Evolutionary conservation across 345 rosid genomes (phyloP).

Genomic region (Gossypium herbaceum): DNA sequence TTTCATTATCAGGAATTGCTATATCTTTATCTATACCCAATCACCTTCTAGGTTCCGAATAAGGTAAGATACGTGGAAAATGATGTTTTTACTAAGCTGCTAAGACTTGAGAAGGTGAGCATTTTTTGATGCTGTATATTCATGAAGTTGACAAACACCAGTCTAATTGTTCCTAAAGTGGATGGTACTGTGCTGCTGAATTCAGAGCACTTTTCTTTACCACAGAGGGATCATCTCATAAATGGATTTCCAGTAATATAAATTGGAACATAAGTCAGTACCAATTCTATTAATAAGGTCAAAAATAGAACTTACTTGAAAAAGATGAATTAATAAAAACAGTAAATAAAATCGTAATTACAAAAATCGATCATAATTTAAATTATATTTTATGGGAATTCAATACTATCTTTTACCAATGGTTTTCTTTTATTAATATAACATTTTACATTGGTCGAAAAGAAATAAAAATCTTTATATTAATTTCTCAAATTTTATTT

Average conservation of each 20-base stretch:
- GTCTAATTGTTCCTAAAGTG: not conserved
- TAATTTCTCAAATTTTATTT: too few species aligned
- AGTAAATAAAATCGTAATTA: too few species aligned
- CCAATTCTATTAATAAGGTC: not conserved
- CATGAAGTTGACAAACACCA: not conserved
- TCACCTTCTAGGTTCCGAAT: not conserved
- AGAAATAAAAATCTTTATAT: too few species aligned
- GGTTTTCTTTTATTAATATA: too few species aligned
- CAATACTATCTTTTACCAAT: too few species aligned
- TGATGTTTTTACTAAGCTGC: not conserved
- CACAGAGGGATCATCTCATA: not conserved
- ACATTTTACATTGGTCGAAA: too few species aligned
- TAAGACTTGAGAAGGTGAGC: not conserved
- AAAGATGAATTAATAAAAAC: not conserved
- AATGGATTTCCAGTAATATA: not conserved
- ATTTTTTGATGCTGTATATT: not conserved
- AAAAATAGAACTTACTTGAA: too few species aligned
- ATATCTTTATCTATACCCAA: not conserved
- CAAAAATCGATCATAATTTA: too few species aligned
- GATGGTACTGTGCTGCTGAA: not conserved
- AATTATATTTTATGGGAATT: too few species aligned
- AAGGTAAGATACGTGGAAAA: slow-evolving; percentile 1
- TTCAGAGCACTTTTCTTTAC: not conserved
- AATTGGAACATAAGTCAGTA: not conserved
- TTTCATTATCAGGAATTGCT: not conserved